Evolutionary conservation across 2,329 filamentous ascomycete genomes (phyloP), one percentile per base, ranked within the genome.

Genomic region (Xylaria sp.): DNA sequence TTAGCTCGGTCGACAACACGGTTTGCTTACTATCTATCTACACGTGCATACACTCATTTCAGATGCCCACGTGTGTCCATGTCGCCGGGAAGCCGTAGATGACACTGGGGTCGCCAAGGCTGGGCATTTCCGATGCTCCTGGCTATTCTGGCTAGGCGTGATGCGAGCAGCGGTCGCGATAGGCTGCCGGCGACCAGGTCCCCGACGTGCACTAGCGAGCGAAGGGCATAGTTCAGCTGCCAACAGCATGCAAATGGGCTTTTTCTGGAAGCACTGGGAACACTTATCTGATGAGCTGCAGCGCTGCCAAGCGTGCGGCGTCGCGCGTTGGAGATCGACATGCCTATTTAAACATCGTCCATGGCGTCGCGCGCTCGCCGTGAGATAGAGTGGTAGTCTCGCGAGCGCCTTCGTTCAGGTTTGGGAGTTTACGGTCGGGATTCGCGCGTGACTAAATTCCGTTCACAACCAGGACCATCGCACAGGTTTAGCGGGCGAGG

Each of bases 121-220:
- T 58, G 41, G 47, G 47, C 47, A 61, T 53, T 23, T 43, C 23
- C n/a, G 15, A 43, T 54, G 48, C 55, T 59, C 55, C 60, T 62
- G 43, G 46, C 49, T 40, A 40, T 58, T 62, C 37, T 23, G 41
- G 56, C 37, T 53, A 60, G 52, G 23, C 56, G 37, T 40, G 49
- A 58, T 54, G 35, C 8, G 9, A 23, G 29, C 13, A n/a, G 27
- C 29, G 27, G 43, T 33, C 47, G 29, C 54, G 48, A 62, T 62
- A 62, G 59, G 54, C 6, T 43, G 40, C 55, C 35, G 37, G 27
- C 43, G n/a, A 46, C 52, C 40, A 17, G 58, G 49, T 40, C 41
- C 37, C 17, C 31, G n/a, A 37, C 10, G 13, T n/a, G 21, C n/a
- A 25, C 47, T 41, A 23, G 23, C 43, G 35, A 33, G 48, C 43